Evolutionary conservation across 768 basidiomycete genomes (phyloP).

Genomic region (Lyophyllum shimeji): DNA sequence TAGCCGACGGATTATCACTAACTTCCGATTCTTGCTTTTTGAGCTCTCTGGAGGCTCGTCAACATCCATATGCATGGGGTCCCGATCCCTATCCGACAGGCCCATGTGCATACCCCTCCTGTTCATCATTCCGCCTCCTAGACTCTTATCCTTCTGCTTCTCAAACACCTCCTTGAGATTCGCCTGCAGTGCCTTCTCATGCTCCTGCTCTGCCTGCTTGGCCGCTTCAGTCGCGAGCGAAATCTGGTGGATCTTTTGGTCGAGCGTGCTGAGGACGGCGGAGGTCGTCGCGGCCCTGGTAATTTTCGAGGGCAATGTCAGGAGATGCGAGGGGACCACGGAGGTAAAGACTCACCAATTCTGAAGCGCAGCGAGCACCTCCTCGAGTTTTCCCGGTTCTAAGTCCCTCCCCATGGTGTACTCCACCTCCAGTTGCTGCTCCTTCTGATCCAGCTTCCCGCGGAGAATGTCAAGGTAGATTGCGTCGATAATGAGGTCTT

Average conservation of each 20-base stretch:
- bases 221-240: slow-evolving; percentile 38
- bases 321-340: background rate
- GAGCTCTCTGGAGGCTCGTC: slow-evolving; percentile 52
- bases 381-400: slow-evolving; percentile 68
- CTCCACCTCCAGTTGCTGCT: slow-evolving; percentile 86
- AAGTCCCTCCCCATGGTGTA: slow-evolving; percentile 92
- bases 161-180: slow-evolving; percentile 63
- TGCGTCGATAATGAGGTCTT: slow-evolving; percentile 96
- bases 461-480: slow-evolving; percentile 90
- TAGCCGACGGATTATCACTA: slow-evolving; percentile 23
- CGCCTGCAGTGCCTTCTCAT: slow-evolving; percentile 53
- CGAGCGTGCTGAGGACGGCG: slow-evolving; percentile 68
- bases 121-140: slow-evolving; percentile 28
- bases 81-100: slow-evolving; percentile 15
- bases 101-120: slow-evolving; percentile 17
- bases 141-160: slow-evolving; percentile 57
- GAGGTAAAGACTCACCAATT: slow-evolving; percentile 52
- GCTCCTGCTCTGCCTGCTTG: slow-evolving; percentile 45
- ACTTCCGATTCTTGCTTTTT: slow-evolving; percentile 65
- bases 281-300: slow-evolving; percentile 71
- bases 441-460: slow-evolving; percentile 92
- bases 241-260: slow-evolving; percentile 64
- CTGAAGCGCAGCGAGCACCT: slow-evolving; percentile 58
- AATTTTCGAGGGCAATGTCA: slow-evolving; percentile 2
- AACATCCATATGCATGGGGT: slow-evolving; percentile 60